phyloP scores from a whole-genome alignment of 2,329 filamentous ascomycete genomes.

The Chrysoporthe cubensis region DNA sequence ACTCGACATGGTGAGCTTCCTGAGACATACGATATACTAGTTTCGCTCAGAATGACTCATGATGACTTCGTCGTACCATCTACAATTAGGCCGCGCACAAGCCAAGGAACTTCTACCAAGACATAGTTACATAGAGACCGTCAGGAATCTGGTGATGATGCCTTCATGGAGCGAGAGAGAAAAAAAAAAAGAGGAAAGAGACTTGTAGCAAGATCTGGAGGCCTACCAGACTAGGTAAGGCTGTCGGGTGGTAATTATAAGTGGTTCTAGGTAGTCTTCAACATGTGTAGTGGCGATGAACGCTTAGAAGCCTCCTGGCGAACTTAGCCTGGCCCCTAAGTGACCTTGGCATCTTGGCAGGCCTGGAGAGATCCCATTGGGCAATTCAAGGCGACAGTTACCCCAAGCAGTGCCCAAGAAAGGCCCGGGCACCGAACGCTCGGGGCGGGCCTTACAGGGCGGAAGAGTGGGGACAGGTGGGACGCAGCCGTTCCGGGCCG shows the following conservation, averaged over 20 bases:
- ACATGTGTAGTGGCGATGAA: too few species aligned
- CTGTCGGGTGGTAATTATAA: too few species aligned
- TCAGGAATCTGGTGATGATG: too few species aligned
- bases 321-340: too few species aligned
- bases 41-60: conserved; percentile 9
- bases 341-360: too few species aligned
- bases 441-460: not conserved
- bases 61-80: not conserved
- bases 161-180: too few species aligned
- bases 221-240: too few species aligned
- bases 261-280: too few species aligned
- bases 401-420: not conserved
- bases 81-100: not conserved
- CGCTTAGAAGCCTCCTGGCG: too few species aligned
- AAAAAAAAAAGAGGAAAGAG: too few species aligned
- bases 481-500: conserved; percentile 10
- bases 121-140: not conserved
- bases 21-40: not conserved
- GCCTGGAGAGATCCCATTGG: not conserved
- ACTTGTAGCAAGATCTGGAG: too few species aligned
- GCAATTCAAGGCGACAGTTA: not conserved
- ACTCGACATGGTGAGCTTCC: not conserved
- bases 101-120: not conserved
- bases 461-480: not conserved
- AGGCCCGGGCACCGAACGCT: not conserved